These are phyloP conservation scores for Elasticomyces elasticus DNA, from an alignment of 495 filamentous ascomycete genomes.

Conservation along the genomic window DNA sequence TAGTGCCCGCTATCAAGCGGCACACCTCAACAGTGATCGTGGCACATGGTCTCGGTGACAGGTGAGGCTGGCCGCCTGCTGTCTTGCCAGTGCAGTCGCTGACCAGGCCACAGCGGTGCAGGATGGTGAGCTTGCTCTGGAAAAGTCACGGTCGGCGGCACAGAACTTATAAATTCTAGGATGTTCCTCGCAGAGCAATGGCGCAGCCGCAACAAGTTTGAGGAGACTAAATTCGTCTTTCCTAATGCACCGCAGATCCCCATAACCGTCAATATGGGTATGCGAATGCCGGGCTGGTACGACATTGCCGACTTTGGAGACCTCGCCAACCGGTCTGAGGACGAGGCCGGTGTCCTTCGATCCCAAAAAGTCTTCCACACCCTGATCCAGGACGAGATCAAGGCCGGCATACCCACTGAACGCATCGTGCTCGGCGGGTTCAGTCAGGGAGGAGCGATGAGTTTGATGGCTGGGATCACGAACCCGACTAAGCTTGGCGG, in stretches of 20 bases:
- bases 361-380: conserved; percentile 66
- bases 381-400: conserved; percentile 73
- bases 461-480: conserved; percentile 59
- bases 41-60: conserved; percentile 83
- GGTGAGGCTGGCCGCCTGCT: conserved; percentile 32
- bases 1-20: conserved; percentile 77
- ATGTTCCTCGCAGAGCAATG: conserved; percentile 77
- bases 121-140: conserved; percentile 27
- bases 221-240: conserved; percentile 86
- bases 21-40: conserved; percentile 95
- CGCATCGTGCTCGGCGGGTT: conserved; percentile 78
- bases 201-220: conserved; percentile 70
- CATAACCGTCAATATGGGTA: conserved; percentile 72
- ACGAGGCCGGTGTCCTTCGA: conserved; percentile 68
- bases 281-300: conserved; percentile 87
- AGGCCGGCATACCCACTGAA: conserved; percentile 68
- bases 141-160: not conserved
- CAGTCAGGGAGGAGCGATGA: conserved; percentile 53
- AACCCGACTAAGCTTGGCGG: conserved; percentile 67
- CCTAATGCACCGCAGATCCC: conserved; percentile 87
- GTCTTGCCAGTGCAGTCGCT: not conserved
- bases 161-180: conserved; percentile 34
- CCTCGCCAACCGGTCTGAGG: conserved; percentile 39
- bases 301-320: conserved; percentile 46
- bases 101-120: conserved; percentile 23